A percentile compares a stretch with the other conserved stretches of the same genome.
Conservation (phyloP, 2,329 filamentous ascomycete genomes). For the Sphaerulina musiva region DNA sequence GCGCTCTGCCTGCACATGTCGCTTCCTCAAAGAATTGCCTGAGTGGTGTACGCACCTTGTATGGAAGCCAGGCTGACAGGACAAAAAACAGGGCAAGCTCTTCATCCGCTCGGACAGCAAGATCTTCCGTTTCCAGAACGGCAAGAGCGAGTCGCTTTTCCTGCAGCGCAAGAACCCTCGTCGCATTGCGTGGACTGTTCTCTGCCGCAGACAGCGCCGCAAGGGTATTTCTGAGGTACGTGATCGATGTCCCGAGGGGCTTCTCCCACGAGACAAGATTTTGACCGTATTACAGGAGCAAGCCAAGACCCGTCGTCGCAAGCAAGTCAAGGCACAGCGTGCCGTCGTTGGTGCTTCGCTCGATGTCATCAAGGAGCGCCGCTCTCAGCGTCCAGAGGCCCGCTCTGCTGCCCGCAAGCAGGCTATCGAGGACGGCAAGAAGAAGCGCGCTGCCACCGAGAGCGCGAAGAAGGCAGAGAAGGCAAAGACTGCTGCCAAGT, state of each 20-base stretch:
- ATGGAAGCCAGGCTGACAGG: constrained; percentile 18
- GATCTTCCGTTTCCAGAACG: constrained; percentile 99
- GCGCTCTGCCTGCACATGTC: constrained; percentile 5
- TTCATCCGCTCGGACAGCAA: constrained; percentile 99
- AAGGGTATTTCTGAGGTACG: constrained; percentile 99
- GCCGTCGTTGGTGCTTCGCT: constrained; percentile 98
- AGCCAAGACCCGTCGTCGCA: constrained; percentile 98
- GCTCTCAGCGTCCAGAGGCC: constrained; percentile 87
- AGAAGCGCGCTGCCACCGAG: constrained; percentile 86
- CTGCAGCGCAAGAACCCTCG: constrained; percentile 99
- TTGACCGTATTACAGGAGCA: constrained; percentile 65
- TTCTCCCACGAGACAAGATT: neutral
- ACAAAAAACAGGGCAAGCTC: constrained; percentile 79
- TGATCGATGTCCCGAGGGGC: constrained; percentile 17
- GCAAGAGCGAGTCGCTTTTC: constrained; percentile 99
- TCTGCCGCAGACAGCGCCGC: constrained; percentile 98
- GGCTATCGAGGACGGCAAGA: constrained; percentile 97
- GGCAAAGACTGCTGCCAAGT: constrained; percentile 85
- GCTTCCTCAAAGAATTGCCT: constrained; percentile 12
- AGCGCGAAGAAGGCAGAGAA: constrained; percentile 98
- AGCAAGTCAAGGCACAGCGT: constrained; percentile 97
- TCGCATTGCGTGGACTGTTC: constrained; percentile 96
- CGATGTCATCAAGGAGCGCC: constrained; percentile 99
- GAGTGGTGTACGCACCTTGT: constrained; percentile 21
- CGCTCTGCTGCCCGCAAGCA: constrained; percentile 80